These are phyloP conservation scores for Gracilariopsis chorda DNA, from an alignment of 23 red algal genomes.

Conservation along the genomic window DNA sequence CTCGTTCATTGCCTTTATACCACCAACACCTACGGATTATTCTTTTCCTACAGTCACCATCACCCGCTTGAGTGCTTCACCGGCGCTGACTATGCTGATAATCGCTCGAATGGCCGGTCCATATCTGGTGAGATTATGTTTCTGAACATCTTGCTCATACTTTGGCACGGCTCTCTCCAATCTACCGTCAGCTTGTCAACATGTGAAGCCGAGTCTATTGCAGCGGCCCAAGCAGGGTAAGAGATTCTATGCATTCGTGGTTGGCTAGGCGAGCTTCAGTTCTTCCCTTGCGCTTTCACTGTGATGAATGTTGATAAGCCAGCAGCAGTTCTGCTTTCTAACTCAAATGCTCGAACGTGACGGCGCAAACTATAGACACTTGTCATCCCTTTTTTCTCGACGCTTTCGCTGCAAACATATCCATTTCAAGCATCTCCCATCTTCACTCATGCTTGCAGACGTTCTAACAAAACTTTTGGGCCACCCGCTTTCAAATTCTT, in stretches of 20 bases:
- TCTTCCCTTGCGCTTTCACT: no score
- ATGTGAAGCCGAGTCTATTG: background rate
- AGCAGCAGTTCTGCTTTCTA: no score
- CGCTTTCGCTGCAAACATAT: no score
- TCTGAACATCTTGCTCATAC: background rate
- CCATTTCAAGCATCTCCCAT: no score
- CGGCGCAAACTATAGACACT: no score
- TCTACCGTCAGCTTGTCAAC: background rate
- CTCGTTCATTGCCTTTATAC: background rate
- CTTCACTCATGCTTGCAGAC: no score
- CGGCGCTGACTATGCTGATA: conserved; percentile 9
- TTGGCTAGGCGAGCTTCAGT: no score
- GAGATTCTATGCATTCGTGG: background rate
- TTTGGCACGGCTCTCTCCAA: background rate
- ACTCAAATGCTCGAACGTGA: no score
- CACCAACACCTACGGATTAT: background rate
- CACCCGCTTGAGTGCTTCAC: background rate
- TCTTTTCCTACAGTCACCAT: background rate
- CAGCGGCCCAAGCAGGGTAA: background rate
- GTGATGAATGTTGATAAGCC: no score
- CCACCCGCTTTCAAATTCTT: no score
- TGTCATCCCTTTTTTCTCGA: no score
- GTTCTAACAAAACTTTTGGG: no score
- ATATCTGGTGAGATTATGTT: background rate
- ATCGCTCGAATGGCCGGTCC: background rate